Conservation (phyloP, 129 eudicot species). For the sunflower (Helianthus annuus) region DNA sequence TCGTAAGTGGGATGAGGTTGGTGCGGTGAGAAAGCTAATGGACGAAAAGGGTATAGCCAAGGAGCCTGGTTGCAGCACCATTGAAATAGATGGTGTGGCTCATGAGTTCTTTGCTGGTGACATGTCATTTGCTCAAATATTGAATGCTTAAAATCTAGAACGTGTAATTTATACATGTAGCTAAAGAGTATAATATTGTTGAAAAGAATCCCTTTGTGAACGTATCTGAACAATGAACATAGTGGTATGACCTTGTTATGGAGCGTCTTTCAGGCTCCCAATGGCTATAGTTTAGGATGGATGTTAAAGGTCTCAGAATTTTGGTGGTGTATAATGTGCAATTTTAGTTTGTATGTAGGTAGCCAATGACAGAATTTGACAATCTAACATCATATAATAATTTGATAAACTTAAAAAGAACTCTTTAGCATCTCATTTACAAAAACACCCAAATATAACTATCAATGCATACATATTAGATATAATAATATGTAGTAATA, state of each 20-base stretch:
- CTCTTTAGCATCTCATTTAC: too few relatives aligned
- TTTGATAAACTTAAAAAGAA: too few relatives aligned
- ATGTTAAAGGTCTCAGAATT: too few relatives aligned
- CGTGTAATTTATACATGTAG: not conserved
- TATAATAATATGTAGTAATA: too few relatives aligned
- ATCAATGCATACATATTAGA: too few relatives aligned
- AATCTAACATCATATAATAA: too few relatives aligned
- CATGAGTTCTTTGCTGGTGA: constrained; percentile 91
- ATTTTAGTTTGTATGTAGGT: too few relatives aligned
- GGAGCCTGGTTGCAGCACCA: constrained; percentile 86
- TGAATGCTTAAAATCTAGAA: not conserved
- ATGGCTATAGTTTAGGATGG: too few relatives aligned
- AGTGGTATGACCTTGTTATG: not conserved
- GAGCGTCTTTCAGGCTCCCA: too few relatives aligned
- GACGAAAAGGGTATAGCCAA: constrained; percentile 66
- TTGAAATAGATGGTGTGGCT: constrained; percentile 64
- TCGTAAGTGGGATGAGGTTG: constrained; percentile 76
- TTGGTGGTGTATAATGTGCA: too few relatives aligned
- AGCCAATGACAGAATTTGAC: too few relatives aligned
- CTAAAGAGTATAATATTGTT: not conserved
- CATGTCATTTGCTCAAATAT: constrained; percentile 43
- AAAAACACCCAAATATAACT: too few relatives aligned
- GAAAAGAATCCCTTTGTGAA: not conserved
- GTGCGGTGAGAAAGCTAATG: constrained; percentile 67
- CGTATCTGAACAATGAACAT: not conserved